These are phyloP conservation scores for Castanospermum australe DNA, from an alignment of 306 rosid species.

Conservation along the genomic window DNA sequence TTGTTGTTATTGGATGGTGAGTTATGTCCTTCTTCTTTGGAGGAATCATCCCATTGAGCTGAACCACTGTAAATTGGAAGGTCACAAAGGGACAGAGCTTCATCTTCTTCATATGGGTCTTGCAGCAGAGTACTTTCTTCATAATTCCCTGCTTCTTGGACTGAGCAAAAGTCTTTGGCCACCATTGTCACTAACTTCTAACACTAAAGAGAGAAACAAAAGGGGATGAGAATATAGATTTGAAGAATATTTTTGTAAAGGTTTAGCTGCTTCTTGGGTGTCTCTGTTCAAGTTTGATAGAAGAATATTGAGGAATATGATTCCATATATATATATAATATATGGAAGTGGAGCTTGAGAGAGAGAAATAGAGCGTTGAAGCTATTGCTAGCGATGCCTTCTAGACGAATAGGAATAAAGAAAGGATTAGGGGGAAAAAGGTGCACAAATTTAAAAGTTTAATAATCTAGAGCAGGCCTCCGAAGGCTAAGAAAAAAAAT, in stretches of 20 bases:
- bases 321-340: not conserved
- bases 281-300: not conserved
- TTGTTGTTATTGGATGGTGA: not conserved
- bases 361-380: not conserved
- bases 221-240: not conserved
- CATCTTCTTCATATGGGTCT: constrained; percentile 45
- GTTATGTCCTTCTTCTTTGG: constrained; percentile 36
- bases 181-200: too few species aligned
- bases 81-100: constrained; percentile 50
- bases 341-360: not conserved
- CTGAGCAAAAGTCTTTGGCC: not conserved
- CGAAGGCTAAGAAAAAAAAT: too few species aligned
- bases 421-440: not conserved
- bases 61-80: constrained; percentile 50
- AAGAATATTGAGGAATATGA: not conserved
- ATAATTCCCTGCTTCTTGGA: not conserved
- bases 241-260: not conserved
- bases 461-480: constrained; percentile 40
- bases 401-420: constrained; percentile 23
- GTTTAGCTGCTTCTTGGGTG: not conserved
- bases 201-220: not conserved
- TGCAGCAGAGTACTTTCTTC: not conserved
- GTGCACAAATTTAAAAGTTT: not conserved
- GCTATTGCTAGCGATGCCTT: constrained; percentile 28
- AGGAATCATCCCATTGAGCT: constrained; percentile 41